Base-by-base conservation (phyloP, 805 yeast genomes). In the Komagataella kurtzmanii region DNA sequence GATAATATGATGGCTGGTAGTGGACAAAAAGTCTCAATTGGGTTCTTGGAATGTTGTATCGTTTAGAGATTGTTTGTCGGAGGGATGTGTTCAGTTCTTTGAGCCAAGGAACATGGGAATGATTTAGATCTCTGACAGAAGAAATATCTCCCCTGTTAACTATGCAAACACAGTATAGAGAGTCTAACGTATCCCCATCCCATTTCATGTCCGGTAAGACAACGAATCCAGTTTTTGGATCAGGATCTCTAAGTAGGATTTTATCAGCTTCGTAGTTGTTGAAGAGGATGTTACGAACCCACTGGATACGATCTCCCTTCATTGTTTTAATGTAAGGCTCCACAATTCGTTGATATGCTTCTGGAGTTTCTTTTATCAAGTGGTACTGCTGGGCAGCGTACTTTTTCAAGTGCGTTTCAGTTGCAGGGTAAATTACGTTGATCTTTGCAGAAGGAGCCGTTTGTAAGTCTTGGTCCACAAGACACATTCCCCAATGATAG, bases 1-100 rank as follows among this genome's bases (percentile, higher is more conserved):
- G 98, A 62, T 93, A 93, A 65, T 91, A 93, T 0, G 96, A 85
- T 0, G 99, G 99, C 57, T 90, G 98, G 65, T 93, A 86, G 69
- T 93, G 99, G 49, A 93, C 75, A 61, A 86, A 93, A 1, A 89
- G 63, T 53, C 95, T 76, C 57, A 93, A 63, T 57, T 81, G 77
- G 61, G 84, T 83, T 0, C 68, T 58, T 1, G 58, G 64, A 10
- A 88, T 58, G 10, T 71, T 69, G 61, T 76, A 85, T 46, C 68
- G 61, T 19, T 64, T 61, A 0, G 79, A 67, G 4, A 87, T 76
- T 2, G 76, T 74, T 1, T 61, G 56, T 51, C 68, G 65, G 8
- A 88, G 73, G 19, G 73, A 73, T 8, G 60, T 54, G 50, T 69
- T 66, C 5, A 91, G 57, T 2, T 59, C 53, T 53, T 71, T 63